phyloP scores from a whole-genome alignment of 1,284 basidiomycete species.

The Melampsora larici-populina region DNA sequence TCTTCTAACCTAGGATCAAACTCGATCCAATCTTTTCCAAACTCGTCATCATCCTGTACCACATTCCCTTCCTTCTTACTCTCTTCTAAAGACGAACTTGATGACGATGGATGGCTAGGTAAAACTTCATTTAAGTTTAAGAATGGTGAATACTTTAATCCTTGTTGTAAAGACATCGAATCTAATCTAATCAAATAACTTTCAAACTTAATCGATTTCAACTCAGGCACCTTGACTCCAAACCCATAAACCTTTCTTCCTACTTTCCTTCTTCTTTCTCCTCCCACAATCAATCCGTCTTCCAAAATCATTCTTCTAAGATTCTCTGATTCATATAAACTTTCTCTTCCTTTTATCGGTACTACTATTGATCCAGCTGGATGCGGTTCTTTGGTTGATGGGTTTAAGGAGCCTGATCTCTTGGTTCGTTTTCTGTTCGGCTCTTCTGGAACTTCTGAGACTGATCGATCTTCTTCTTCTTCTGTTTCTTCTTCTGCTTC shows the following conservation, averaged over 20 bases:
- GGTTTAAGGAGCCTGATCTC: no score
- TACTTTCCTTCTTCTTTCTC: slow-evolving; percentile 7
- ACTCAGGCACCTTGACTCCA: slow-evolving; percentile 35
- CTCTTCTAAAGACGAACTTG: not conserved
- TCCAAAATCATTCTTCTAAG: slow-evolving; percentile 24
- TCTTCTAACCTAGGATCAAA: slow-evolving; percentile 40
- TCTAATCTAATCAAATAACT: slow-evolving; percentile 16
- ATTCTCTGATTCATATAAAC: slow-evolving; percentile 9
- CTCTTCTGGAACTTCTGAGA: not conserved
- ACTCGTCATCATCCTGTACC: not conserved
- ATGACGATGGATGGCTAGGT: not conserved
- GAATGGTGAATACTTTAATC: not conserved
- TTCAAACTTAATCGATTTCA: slow-evolving; percentile 25
- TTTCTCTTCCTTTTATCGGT: not conserved
- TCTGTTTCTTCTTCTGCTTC: no score
- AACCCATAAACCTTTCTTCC: slow-evolving; percentile 30
- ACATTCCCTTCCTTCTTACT: not conserved
- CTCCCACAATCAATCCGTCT: slow-evolving; percentile 8
- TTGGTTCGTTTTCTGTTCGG: not conserved
- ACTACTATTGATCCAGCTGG: not conserved
- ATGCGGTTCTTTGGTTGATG: no score
- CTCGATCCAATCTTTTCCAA: slow-evolving; percentile 33
- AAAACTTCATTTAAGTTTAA: not conserved
- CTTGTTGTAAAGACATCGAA: slow-evolving; percentile 8
- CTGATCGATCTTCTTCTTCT: no score